Evolutionary conservation across 768 basidiomycete genomes (phyloP), one percentile per base, ranked within the genome.

Genomic region (Hericium rajendrae): DNA sequence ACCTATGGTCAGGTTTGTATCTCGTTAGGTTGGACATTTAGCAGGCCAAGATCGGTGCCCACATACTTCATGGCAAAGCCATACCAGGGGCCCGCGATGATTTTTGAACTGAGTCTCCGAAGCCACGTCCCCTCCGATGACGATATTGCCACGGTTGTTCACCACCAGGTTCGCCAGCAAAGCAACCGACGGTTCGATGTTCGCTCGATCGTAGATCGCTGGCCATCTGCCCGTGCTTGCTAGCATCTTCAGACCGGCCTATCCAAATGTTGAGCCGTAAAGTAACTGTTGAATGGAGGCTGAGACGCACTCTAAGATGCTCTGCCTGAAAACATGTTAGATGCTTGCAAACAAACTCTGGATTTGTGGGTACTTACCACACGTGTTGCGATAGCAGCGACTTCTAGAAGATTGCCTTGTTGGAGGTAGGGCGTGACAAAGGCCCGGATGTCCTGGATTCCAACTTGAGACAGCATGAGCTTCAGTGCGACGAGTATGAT

Each of bases 31-130:
- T 8, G 9, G 32, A 32, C 8, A 32, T 10, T 10, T 6, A 32
- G 32, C 32, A 10, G 9, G 6, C 32, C 9, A 32, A 32, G 9
- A 32, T 32, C 32, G 32, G 32, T 10, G 32, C 32, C 6, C 9
- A 10, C 41, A 26, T 37, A 38, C 59, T 43, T 60, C 59, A 46
- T 55, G 53, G 39, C 57, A 60, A 37, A 58, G 40, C 57, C 53
- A 58, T n/a, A 58, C 41, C 28, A 55, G 39, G 3, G 57, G 53
- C 4, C 57, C 53, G 11, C 57, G 37, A 40, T 58, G 53, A 22
- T 57, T 60, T 48, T 58, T 48, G 12, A 43, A 12, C 22, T 49
- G 43, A 26, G n/a, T 15, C 4, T 55, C 60, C 10, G 54, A 51
- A 5, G 41, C 37, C 8, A 53, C 48, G 24, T 53, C 57, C 10